Percentiles rank a stretch among this genome's conserved stretches.
Conservation (phyloP, 106 monocot genomes). For the Vanilla planifolia region DNA sequence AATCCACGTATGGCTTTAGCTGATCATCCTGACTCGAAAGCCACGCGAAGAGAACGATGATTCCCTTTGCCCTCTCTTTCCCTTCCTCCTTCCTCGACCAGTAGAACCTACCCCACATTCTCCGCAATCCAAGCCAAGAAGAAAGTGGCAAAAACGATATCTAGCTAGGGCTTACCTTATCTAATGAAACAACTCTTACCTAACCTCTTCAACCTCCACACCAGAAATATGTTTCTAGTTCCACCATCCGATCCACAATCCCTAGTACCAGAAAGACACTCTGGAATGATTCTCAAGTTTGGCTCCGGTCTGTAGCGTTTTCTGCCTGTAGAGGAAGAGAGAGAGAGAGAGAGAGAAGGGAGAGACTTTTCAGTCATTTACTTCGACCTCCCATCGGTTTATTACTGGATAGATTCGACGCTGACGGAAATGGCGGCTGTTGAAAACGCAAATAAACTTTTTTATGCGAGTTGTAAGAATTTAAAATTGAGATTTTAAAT, state of each 20-base stretch:
- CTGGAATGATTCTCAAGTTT: background rate
- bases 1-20: conserved; percentile 12
- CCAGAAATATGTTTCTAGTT: background rate
- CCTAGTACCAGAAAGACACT: background rate
- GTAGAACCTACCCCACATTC: conserved; percentile 16
- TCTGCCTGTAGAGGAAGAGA: background rate
- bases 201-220: too few species aligned
- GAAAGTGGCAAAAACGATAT: too few species aligned
- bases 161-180: background rate
- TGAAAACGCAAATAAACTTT: too few species aligned
- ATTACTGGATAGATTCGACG: background rate
- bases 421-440: too few species aligned
- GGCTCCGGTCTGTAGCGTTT: background rate
- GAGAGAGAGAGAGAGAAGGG: conserved; percentile 1
- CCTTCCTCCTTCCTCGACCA: conserved; percentile 18
- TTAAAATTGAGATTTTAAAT: too few species aligned
- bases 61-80: conserved; percentile 11
- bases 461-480: too few species aligned
- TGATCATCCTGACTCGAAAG: conserved; percentile 32
- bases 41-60: conserved; percentile 34
- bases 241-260: background rate
- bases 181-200: background rate
- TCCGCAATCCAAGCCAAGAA: background rate
- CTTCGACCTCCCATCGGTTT: background rate
- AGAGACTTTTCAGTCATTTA: background rate